phyloP scores from a whole-genome alignment of 2,329 filamentous ascomycete species.

The Colletotrichum lindemuthianum region DNA sequence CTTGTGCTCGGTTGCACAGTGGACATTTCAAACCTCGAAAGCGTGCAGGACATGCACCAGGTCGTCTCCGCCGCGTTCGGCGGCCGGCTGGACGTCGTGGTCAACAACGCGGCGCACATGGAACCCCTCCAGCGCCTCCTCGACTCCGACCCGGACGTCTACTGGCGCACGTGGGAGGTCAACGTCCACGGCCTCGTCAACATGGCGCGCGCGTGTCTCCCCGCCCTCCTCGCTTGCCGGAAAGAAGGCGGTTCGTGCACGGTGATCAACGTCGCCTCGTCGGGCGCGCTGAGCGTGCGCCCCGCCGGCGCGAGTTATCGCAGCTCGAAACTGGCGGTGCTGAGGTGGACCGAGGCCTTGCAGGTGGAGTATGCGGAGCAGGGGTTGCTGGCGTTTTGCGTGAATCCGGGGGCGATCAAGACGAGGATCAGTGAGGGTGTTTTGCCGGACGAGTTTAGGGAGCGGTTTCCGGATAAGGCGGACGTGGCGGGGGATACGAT shows the following conservation, averaged over 20 bases:
- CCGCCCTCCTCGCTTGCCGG: constrained; percentile 32
- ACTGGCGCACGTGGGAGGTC: constrained; percentile 39
- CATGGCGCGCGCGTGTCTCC: constrained; percentile 37
- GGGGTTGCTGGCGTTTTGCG: constrained; percentile 37
- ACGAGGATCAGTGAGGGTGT: constrained; percentile 35
- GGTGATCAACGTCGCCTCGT: constrained; percentile 37
- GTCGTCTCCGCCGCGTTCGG: constrained; percentile 25
- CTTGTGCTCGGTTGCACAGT: constrained; percentile 28
- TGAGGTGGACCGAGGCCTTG: constrained; percentile 37
- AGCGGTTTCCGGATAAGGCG: constrained; percentile 34
- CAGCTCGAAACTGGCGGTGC: constrained; percentile 31
- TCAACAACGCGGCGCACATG: constrained; percentile 36
- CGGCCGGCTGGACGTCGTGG: constrained; percentile 25
- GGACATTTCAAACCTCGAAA: constrained; percentile 35
- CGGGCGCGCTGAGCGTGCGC: constrained; percentile 36
- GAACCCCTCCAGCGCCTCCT: constrained; percentile 33
- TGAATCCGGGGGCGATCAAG: constrained; percentile 39
- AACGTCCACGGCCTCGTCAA: constrained; percentile 38
- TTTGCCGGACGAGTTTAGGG: constrained; percentile 37
- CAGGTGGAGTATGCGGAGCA: constrained; percentile 34
- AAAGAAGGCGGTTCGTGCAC: constrained; percentile 27
- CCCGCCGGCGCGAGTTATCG: constrained; percentile 24
- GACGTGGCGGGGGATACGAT: constrained; percentile 42
- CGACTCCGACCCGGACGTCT: constrained; percentile 36
- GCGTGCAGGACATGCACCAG: constrained; percentile 29